Base-by-base conservation (phyloP, 345 rosid species). In the Tarenaya hassleriana region DNA sequence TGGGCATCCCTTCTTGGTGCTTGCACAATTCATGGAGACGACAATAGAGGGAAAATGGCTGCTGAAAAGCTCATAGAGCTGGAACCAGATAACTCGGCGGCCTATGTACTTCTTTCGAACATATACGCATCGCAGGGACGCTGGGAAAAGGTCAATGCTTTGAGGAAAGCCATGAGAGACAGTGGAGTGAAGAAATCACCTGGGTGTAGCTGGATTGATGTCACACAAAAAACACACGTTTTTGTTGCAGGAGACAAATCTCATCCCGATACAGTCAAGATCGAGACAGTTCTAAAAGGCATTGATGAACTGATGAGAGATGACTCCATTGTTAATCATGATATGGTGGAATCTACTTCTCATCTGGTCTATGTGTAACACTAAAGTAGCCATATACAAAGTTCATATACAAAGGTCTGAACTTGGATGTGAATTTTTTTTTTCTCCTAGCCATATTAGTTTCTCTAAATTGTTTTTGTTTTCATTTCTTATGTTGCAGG, bases 1-100 rank as follows among this genome's bases (percentile, higher is more conserved):
- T 87, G 96, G 98, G 76, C 92, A 37, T 66, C 98, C 16, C 65
- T 91, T 66, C 95, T 91, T 32, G 96, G 92, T 58, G 95, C 95
- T 58, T 80, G 96, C 64, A 75, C 83, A 52, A 73, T 82, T 60
- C 89, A 87, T 65, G 88, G 86, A 59, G 96, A 91, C 76, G 96
- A 84, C 54, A 53, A 59, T 4, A 78, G 79, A 63, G 95, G 92
- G 34, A n/a, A 74, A 56, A 53, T 49, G 39, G 92, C 84, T 20
- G 86, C 95, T 7, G 82, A 79, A 72, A 84, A 80, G 71, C 84
- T 87, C 66, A 75, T 84, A 55, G 79, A 71, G 46, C 68, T 80
- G 37, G 92, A 91, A 52, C 98, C 96, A 12, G 73, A 77, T 48
- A 87, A 80, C 37, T 79, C 98, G 34, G 74, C 98, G 9, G 72